A percentile compares a stretch with the other conserved stretches of the same genome.
Evolutionary conservation across 371 early-diverging fungal genomes (phyloP).

Genomic region (Mortierella sp.): DNA sequence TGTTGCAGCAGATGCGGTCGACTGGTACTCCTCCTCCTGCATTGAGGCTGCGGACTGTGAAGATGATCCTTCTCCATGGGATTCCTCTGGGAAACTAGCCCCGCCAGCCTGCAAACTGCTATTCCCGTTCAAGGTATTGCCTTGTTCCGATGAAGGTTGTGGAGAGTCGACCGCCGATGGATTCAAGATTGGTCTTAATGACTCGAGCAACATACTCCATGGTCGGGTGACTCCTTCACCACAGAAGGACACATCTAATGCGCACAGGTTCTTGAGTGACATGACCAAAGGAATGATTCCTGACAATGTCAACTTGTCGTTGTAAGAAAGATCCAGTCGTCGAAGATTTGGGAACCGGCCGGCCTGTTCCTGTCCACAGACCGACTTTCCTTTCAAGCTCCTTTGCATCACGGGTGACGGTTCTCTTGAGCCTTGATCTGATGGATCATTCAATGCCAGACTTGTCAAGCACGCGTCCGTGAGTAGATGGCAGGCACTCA

Average conservation of each 20-base stretch:
- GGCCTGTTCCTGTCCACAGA: slow-evolving; percentile 1
- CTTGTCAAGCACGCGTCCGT: slow-evolving; percentile 32
- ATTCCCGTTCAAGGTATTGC: not conserved
- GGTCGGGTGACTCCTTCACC: slow-evolving; percentile 38
- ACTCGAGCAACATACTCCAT: slow-evolving; percentile 26
- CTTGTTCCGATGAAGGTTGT: not conserved
- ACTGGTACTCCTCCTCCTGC: not conserved
- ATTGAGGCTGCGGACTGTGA: no score
- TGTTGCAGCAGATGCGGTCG: not conserved
- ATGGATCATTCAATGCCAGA: slow-evolving; percentile 9
- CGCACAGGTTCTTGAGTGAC: slow-evolving; percentile 40
- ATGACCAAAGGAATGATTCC: slow-evolving; percentile 46
- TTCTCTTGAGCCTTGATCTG: not conserved
- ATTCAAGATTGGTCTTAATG: slow-evolving; percentile 10
- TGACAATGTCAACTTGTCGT: slow-evolving; percentile 34
- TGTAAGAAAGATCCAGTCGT: slow-evolving; percentile 43
- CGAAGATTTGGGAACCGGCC: slow-evolving; percentile 35
- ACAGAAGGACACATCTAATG: slow-evolving; percentile 47
- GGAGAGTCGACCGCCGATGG: not conserved
- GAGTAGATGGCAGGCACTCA: slow-evolving; percentile 31
- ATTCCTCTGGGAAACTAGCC: no score
- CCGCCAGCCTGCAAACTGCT: not conserved
- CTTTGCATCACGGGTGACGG: not conserved
- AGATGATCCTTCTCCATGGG: no score
- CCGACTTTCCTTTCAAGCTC: slow-evolving; percentile 21